These are phyloP conservation scores for Fusarium denticulatum DNA, from an alignment of 2,329 filamentous ascomycete species.

Conservation along the genomic window DNA sequence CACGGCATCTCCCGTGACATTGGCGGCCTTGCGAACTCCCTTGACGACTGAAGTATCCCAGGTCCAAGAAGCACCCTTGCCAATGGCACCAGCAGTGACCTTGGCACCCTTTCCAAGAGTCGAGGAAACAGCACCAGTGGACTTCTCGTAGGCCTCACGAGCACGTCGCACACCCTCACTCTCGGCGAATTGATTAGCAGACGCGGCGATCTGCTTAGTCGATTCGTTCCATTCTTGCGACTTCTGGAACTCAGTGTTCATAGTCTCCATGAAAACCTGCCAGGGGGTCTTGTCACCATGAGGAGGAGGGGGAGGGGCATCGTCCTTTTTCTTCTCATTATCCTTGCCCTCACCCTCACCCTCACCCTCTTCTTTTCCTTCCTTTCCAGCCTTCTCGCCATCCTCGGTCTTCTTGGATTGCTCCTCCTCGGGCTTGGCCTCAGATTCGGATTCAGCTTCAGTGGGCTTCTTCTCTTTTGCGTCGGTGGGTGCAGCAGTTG, in stretches of 20 bases:
- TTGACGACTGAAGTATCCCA: conserved; percentile 97
- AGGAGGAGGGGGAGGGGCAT: conserved; percentile 86
- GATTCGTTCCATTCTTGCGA: conserved; percentile 99
- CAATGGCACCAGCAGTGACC: conserved; percentile 84
- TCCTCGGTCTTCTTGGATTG: conserved; percentile 56
- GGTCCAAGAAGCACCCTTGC: conserved; percentile 92
- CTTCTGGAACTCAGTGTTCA: conserved; percentile 91
- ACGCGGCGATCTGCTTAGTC: conserved; percentile 91
- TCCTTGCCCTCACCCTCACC: conserved; percentile 59
- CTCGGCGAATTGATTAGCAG: conserved; percentile 90
- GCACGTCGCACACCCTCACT: conserved; percentile 90
- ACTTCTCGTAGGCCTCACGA: conserved; percentile 85
- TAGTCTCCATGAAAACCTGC: conserved; percentile 98
- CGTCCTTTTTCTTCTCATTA: conserved; percentile 70
- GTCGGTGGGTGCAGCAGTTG: conserved; percentile 49
- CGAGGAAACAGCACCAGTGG: conserved; percentile 82
- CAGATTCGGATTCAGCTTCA: conserved; percentile 47
- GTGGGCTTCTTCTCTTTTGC: conserved; percentile 53
- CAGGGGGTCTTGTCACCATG: conserved; percentile 98
- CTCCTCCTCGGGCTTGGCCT: conserved; percentile 52
- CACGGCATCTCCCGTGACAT: conserved; percentile 83
- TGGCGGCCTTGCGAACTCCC: conserved; percentile 86
- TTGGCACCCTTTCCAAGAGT: conserved; percentile 85
- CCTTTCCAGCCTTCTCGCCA: conserved; percentile 51
- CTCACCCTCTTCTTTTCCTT: conserved; percentile 60